These are phyloP conservation scores for Backusella liffmaniae DNA, from an alignment of 192 early-diverging fungal genomes.

Conservation along the genomic window DNA sequence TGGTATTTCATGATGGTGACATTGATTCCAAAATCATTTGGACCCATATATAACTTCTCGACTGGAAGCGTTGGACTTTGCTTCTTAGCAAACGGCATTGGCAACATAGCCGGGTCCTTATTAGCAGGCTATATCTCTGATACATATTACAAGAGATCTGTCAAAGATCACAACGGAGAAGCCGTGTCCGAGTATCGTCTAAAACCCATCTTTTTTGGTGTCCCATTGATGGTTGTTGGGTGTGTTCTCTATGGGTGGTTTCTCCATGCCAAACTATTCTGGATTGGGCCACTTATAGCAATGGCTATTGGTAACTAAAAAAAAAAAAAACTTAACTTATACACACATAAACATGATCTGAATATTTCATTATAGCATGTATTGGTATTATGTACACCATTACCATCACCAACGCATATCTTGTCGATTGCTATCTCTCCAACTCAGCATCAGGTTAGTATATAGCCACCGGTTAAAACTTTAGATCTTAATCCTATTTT, in stretches of 20 bases:
- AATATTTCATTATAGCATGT: neutral
- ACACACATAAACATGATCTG: neutral
- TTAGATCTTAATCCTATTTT: too few species aligned
- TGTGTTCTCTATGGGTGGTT: slow-evolving; percentile 23
- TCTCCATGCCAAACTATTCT: slow-evolving; percentile 5
- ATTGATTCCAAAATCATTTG: slow-evolving; percentile 42
- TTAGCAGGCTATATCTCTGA: slow-evolving; percentile 32
- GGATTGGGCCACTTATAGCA: slow-evolving; percentile 1
- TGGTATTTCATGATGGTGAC: slow-evolving; percentile 49
- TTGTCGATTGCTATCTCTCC: slow-evolving; percentile 10
- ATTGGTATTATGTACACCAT: slow-evolving; percentile 22
- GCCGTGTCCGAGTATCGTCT: slow-evolving; percentile 7
- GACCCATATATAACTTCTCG: slow-evolving; percentile 39
- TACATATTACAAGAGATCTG: neutral
- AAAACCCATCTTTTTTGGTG: slow-evolving; percentile 7
- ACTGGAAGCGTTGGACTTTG: slow-evolving; percentile 46
- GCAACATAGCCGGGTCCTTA: slow-evolving; percentile 41
- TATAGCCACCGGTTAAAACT: neutral
- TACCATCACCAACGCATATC: slow-evolving; percentile 17
- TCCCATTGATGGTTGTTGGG: slow-evolving; percentile 19
- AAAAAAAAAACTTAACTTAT: neutral
- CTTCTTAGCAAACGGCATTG: slow-evolving; percentile 47
- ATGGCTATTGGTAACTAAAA: neutral
- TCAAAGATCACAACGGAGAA: neutral
- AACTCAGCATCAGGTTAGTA: slow-evolving; percentile 19